Base-by-base conservation (phyloP, 768 basidiomycete genomes). In the Lanmaoa rubissima region DNA sequence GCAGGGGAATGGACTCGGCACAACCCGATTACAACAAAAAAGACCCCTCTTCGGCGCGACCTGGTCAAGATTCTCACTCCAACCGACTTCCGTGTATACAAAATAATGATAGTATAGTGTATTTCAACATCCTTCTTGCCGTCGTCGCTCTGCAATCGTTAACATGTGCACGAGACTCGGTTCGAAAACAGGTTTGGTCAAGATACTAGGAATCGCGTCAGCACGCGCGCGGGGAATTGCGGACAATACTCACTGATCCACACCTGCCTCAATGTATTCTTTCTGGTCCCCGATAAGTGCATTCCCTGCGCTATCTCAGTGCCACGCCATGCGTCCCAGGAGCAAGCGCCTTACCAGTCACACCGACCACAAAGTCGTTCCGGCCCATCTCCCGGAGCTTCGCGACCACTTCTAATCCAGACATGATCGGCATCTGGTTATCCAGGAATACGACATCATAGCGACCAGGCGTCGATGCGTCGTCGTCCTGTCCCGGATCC, bases 361-460 rank as follows among this genome's bases (percentile, higher is more conserved):
- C 86, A 35, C 88, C 89, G 17, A 92, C 87, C n/a, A 94, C 82
- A 65, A 93, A 88, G 64, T 93, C 90, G 19, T 68, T 74, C 58
- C 90, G 77, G 9, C 85, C 86, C 67, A 85, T 68, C 55, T 79
- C 77, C 57, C 92, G 76, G 39, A 94, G 73, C 67, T 81, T 85
- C 53, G 78, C 69, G 12, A 92, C 83, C 19, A 82, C 80, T 55
- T 85, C 82, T 44, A 91, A 66, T 16, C 93, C 93, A 58, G 86
- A 86, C 77, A 91, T 78, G 19, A 90, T 75, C 10, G 87, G 88
- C 89, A 93, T 93, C 72, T 92, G 90, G 69, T 94, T 94, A 59
- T 83, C 78, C 61, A 86, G 67, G 68, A 84, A 84, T 24, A 81
- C 72, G 11, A 80, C 72, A 50, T 81, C 81, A 51, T 73, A 80